Conservation (phyloP, 129 eudicot genomes). For the Flaveria bidentis region DNA sequence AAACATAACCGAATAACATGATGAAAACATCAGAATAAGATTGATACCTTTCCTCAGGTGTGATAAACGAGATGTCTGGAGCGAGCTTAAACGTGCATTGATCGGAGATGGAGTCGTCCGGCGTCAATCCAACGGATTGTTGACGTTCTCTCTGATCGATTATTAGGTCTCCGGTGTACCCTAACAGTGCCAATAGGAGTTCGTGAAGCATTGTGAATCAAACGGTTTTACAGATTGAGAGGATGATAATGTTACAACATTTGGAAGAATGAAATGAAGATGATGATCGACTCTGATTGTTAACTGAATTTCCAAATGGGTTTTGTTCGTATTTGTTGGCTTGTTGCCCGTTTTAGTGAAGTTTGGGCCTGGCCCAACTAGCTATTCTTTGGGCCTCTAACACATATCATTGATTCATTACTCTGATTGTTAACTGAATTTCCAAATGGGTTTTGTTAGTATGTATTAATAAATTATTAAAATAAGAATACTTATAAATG, state of each 20-base stretch:
- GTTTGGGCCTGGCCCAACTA: constrained; percentile 18
- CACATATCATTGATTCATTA: too few relatives aligned
- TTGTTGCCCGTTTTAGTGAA: not conserved
- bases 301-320: constrained; percentile 28
- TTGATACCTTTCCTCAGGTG: constrained; percentile 62
- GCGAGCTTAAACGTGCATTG: constrained; percentile 77
- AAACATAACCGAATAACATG: not conserved
- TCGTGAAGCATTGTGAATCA: constrained; percentile 72
- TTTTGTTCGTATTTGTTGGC: constrained; percentile 4
- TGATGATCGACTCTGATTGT: constrained; percentile 27
- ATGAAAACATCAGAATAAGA: not conserved
- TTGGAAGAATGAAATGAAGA: constrained; percentile 26
- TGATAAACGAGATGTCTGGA: constrained; percentile 70
- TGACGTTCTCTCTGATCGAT: constrained; percentile 69
- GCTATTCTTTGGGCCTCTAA: not conserved
- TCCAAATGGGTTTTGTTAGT: too few relatives aligned
- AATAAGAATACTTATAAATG: too few relatives aligned
- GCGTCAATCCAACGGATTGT: constrained; percentile 40
- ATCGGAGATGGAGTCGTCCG: constrained; percentile 54
- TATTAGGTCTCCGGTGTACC: constrained; percentile 94
- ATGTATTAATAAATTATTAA: too few relatives aligned
- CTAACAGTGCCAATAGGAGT: constrained; percentile 67
- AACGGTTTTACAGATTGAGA: not conserved
- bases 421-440: too few relatives aligned
- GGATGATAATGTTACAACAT: not conserved